These are phyloP conservation scores for Daldinia sp. DNA, from an alignment of 2,329 filamentous ascomycete genomes.

Conservation along the genomic window DNA sequence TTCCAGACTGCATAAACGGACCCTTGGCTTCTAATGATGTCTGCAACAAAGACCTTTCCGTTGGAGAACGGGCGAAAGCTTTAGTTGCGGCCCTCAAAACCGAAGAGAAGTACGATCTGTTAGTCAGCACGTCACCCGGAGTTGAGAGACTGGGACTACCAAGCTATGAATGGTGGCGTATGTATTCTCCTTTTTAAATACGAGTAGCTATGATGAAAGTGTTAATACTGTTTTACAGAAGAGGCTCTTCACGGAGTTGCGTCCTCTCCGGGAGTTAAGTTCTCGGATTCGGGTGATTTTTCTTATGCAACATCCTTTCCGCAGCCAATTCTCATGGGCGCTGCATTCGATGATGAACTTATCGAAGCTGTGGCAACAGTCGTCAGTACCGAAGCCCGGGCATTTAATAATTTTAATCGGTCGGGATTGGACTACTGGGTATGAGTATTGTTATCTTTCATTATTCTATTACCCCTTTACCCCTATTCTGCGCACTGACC, in stretches of 20 bases:
- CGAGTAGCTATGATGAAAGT: neutral
- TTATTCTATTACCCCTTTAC: neutral
- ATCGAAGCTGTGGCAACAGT: constrained; percentile 49
- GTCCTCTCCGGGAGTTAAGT: constrained; percentile 59
- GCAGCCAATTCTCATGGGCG: constrained; percentile 49
- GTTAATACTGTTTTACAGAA: constrained; percentile 47
- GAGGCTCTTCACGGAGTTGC: constrained; percentile 74
- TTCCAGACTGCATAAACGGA: constrained; percentile 44
- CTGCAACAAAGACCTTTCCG: constrained; percentile 42
- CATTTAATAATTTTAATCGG: constrained; percentile 50
- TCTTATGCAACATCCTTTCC: constrained; percentile 52
- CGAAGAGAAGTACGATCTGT: constrained; percentile 44
- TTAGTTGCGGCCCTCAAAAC: constrained; percentile 44
- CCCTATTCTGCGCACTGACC: constrained; percentile 1
- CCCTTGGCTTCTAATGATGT: constrained; percentile 45
- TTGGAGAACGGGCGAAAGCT: constrained; percentile 41
- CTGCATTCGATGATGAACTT: constrained; percentile 51
- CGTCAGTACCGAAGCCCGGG: constrained; percentile 50
- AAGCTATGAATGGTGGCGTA: constrained; percentile 69
- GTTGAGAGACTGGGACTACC: constrained; percentile 69
- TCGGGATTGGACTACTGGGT: constrained; percentile 48
- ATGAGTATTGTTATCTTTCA: neutral
- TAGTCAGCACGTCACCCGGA: constrained; percentile 56
- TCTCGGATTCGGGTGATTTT: constrained; percentile 44
- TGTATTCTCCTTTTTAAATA: constrained; percentile 22